Evolutionary conservation across 2,329 filamentous ascomycete species (phyloP).

Genomic region (Pseudogymnoascus verrucosus): DNA sequence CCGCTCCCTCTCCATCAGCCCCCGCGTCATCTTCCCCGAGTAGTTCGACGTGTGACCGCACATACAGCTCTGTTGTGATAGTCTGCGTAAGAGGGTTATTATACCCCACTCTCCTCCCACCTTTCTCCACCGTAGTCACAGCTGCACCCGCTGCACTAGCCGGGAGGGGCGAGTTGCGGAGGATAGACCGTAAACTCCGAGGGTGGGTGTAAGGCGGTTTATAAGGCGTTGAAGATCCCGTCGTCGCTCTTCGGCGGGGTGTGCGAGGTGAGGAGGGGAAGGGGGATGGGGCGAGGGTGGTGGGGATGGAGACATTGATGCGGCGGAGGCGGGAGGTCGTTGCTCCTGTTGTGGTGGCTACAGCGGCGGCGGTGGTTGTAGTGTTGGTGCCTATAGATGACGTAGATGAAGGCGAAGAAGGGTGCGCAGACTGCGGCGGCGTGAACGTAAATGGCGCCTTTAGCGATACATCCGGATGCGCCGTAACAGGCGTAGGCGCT

Average conservation of each 20-base stretch:
- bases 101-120: slow-evolving; percentile 45
- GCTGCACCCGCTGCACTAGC: slow-evolving; percentile 39
- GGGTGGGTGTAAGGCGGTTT: slow-evolving; percentile 50
- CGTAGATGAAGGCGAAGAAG: slow-evolving; percentile 16
- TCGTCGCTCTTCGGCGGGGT: slow-evolving; percentile 32
- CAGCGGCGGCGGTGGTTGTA: slow-evolving; percentile 12
- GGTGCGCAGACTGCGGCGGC: slow-evolving; percentile 27
- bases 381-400: slow-evolving; percentile 24
- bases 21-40: slow-evolving; percentile 47
- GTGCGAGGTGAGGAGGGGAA: slow-evolving; percentile 30
- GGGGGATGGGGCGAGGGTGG: slow-evolving; percentile 11
- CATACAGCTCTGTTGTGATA: slow-evolving; percentile 55
- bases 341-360: not conserved
- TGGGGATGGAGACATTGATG: not conserved
- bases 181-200: slow-evolving; percentile 52
- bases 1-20: slow-evolving; percentile 16
- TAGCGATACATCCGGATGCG: slow-evolving; percentile 14
- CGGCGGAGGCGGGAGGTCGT: not conserved
- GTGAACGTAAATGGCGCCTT: slow-evolving; percentile 24
- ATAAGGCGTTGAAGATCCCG: slow-evolving; percentile 19
- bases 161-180: slow-evolving; percentile 57
- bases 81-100: slow-evolving; percentile 55
- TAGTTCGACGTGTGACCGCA: slow-evolving; percentile 55
- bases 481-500: slow-evolving; percentile 17
- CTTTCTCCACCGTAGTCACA: slow-evolving; percentile 45